Evolutionary conservation across 73 alveolate genomes (phyloP), one percentile per base, ranked within the genome.

Genomic region (Breviolum minutum): DNA sequence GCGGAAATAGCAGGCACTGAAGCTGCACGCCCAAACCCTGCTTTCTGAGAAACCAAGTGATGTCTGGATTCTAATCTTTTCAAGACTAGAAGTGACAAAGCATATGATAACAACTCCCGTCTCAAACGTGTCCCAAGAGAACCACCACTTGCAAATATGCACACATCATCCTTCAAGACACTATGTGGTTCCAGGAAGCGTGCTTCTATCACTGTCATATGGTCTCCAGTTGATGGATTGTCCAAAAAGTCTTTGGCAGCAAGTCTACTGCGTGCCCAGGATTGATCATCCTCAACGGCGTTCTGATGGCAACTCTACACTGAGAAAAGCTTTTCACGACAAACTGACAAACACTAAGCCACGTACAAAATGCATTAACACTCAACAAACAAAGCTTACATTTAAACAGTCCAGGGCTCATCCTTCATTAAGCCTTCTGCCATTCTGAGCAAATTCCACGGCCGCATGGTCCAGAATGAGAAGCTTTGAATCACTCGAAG

Each of bases 401-500:
- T 3, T 40, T 20, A 1, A 16, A 13, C 74, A 66, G 16, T 20
- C 1, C 81, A 71, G 26, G 81, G 81, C 2, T 16, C 91, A 54
- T 82, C 20, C n/a, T 17, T 10, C 68, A 26, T 8, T 63, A 85
- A 61, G 40, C 94, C 62, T 22, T 85, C 94, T n/a, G 73, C 94
- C n/a, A 85, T 85, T 26, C 62, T 48, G 10, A 85, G 24, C 6
- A 85, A 2, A 61, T 27, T 85, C 94, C 94, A 85, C 26, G 94
- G 94, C 24, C 94, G 19, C 22, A 22, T 9, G 8, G 48, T 63
- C 94, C 94, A 85, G 26, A 54, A 85, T 5, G 94, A 85, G 16
- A 85, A 85, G 48, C 62, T 20, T 29, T 85, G 94, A 17, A 60
- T 26, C 48, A 85, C 94, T 13, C 94, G 94, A 8, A 85, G 77